Evolutionary conservation across 495 filamentous ascomycete genomes (phyloP).

Genomic region (Friedmanniomyces simplex): DNA sequence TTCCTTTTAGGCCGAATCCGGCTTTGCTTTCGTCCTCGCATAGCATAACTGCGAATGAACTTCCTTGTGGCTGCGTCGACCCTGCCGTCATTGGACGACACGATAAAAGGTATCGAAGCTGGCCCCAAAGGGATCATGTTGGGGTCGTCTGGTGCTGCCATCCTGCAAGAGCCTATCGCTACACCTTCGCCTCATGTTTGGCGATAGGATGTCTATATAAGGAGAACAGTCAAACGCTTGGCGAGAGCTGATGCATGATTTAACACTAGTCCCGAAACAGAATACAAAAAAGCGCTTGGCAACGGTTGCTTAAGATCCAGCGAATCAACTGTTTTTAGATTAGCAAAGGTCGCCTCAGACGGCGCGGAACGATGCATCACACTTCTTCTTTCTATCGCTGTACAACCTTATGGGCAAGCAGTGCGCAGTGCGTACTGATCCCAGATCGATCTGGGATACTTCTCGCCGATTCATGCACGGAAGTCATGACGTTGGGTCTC

Average conservation of each 20-base stretch:
- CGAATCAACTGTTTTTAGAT: background rate
- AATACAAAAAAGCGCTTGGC: conserved; percentile 2
- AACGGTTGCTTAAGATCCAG: background rate
- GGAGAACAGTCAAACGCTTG: conserved; percentile 1
- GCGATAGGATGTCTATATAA: background rate
- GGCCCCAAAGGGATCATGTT: background rate
- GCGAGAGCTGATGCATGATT: background rate
- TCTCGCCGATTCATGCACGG: background rate
- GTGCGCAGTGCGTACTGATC: background rate
- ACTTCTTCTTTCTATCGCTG: background rate
- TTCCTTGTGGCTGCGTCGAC: conserved; percentile 2
- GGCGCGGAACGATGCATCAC: background rate
- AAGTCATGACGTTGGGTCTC: too few species aligned
- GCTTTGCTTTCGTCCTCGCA: conserved; percentile 5
- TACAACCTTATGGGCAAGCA: background rate
- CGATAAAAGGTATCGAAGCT: conserved; percentile 3
- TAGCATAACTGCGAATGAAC: conserved; percentile 6
- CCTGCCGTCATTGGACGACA: background rate
- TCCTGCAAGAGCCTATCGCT: background rate
- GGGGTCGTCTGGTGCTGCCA: background rate
- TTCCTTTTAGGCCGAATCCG: background rate
- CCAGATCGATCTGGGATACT: background rate
- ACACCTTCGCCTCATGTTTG: background rate
- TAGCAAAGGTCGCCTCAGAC: too few species aligned
- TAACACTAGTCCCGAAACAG: conserved; percentile 1